phyloP scores from a whole-genome alignment of 306 rosid genomes.

The Corylus avellana region DNA sequence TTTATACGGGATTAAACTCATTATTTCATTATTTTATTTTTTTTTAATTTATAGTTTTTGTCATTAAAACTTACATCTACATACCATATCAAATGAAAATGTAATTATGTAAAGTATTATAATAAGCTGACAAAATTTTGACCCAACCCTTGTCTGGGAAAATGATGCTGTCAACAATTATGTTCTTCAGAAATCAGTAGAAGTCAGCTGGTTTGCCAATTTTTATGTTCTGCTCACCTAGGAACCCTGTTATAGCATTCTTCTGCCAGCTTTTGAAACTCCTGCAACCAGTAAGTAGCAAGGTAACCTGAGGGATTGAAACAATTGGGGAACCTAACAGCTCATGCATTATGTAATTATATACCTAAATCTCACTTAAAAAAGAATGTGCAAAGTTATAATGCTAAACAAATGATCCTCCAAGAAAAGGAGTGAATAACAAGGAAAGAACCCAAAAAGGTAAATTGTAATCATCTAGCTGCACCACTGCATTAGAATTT shows the following conservation, averaged over 20 bases:
- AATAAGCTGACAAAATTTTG: constrained; percentile 12
- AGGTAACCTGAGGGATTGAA: constrained; percentile 8
- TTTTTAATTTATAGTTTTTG: neutral
- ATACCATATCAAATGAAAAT: neutral
- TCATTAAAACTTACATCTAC: too few relatives aligned
- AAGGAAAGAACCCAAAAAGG: neutral
- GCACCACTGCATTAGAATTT: neutral
- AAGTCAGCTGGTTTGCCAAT: constrained; percentile 80
- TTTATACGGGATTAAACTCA: neutral
- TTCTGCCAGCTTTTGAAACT: constrained; percentile 97
- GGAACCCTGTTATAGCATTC: constrained; percentile 74
- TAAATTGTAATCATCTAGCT: neutral
- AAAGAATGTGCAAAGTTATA: too few relatives aligned
- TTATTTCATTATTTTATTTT: neutral
- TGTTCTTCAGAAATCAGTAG: constrained; percentile 37
- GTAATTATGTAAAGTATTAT: neutral
- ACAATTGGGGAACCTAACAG: neutral
- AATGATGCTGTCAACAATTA: neutral
- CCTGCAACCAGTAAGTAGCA: constrained; percentile 46
- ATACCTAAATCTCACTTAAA: neutral
- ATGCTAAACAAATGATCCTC: too few relatives aligned
- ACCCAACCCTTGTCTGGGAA: constrained; percentile 7
- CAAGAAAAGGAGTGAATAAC: neutral
- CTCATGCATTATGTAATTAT: neutral
- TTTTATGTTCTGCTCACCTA: constrained; percentile 57